Evolutionary conservation across 495 filamentous ascomycete species (phyloP).

Genomic region (Aspergillus baeticus): DNA sequence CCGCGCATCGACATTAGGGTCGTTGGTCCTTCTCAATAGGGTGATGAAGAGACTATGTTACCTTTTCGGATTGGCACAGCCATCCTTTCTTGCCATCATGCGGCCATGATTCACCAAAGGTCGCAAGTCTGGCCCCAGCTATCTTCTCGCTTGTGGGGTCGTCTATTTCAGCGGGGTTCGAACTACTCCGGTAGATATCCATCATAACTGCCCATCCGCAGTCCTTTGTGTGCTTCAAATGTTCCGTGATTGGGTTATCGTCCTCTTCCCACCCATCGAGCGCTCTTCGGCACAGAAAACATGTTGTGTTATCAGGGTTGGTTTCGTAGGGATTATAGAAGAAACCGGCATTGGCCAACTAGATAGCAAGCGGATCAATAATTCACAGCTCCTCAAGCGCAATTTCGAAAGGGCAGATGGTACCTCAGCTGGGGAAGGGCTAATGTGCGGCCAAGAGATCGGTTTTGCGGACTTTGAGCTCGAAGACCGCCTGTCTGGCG

Average conservation of each 20-base stretch:
- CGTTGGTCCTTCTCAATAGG: neutral
- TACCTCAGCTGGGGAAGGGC: conserved; percentile 63
- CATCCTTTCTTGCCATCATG: conserved; percentile 86
- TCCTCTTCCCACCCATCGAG: conserved; percentile 87
- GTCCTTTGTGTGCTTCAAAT: conserved; percentile 73
- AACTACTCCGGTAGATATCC: conserved; percentile 63
- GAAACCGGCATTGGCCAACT: conserved; percentile 91
- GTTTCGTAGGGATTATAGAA: conserved; percentile 74
- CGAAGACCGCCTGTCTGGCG: conserved; percentile 64
- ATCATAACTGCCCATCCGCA: conserved; percentile 89
- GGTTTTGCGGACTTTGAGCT: conserved; percentile 60
- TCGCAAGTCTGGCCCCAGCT: conserved; percentile 72
- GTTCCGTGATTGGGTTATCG: conserved; percentile 79
- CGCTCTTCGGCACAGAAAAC: conserved; percentile 76
- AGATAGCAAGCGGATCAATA: neutral
- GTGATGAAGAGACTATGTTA: conserved; percentile 28
- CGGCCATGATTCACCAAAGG: conserved; percentile 78
- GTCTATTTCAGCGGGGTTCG: conserved; percentile 60
- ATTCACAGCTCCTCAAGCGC: neutral
- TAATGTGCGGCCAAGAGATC: conserved; percentile 74
- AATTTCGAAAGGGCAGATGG: neutral
- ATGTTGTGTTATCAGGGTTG: conserved; percentile 83
- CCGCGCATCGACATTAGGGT: conserved; percentile 1
- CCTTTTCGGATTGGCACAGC: conserved; percentile 84
- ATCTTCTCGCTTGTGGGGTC: conserved; percentile 72